phyloP scores from a whole-genome alignment of 176 grass and related monocot species.

The Dactylis glomerata region DNA sequence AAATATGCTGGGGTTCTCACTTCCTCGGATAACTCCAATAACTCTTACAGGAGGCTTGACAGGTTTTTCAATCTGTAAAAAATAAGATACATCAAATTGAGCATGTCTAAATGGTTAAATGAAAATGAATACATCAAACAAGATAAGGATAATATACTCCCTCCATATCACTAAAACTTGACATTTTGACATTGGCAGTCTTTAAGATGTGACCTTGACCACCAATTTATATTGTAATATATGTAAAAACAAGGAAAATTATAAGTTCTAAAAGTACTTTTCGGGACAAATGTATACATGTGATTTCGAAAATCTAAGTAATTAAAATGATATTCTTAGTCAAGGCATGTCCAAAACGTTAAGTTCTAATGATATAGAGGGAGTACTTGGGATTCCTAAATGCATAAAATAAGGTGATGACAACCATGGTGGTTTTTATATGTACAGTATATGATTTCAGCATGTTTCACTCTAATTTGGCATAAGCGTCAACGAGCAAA shows the following conservation, averaged over 20 bases:
- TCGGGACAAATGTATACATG: too few species aligned
- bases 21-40: slow-evolving; percentile 80
- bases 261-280: too few species aligned
- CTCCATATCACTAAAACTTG: neutral
- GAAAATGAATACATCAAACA: neutral
- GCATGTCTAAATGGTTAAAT: neutral
- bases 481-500: neutral
- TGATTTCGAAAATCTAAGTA: neutral
- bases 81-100: slow-evolving; percentile 26
- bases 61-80: slow-evolving; percentile 56
- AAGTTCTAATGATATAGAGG: too few species aligned
- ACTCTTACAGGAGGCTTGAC: slow-evolving; percentile 46
- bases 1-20: slow-evolving; percentile 96
- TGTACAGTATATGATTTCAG: neutral
- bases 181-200: neutral
- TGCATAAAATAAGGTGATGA: too few species aligned
- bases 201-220: neutral
- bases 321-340: neutral
- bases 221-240: neutral
- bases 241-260: neutral
- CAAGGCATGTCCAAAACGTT: neutral
- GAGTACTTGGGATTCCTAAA: neutral
- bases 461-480: neutral
- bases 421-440: neutral
- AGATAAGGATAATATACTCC: neutral